These are phyloP conservation scores for Rhodomyrtus psidioides DNA, from an alignment of 441 rosid species.

Conservation along the genomic window DNA sequence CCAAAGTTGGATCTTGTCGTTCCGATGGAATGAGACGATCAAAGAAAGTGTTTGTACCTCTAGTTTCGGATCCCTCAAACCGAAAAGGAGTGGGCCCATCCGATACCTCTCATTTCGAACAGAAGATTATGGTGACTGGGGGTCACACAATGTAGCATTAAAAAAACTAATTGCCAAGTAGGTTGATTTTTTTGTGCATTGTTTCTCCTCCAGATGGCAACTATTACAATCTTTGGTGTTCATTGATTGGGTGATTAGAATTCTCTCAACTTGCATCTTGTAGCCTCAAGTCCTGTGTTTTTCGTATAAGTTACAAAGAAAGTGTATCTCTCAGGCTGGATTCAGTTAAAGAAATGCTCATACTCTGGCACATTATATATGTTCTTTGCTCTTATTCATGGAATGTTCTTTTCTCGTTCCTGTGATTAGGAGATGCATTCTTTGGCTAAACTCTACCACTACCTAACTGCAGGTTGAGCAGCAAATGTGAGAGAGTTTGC, in stretches of 20 bases:
- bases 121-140: neutral
- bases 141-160: neutral
- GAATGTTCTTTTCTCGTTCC: neutral
- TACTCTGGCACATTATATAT: neutral
- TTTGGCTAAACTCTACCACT: neutral
- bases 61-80: neutral
- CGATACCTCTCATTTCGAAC: neutral
- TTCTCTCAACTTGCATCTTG: too few species aligned
- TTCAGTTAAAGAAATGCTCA: neutral
- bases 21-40: neutral
- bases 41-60: neutral
- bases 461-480: conserved; percentile 51
- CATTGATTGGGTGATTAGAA: too few species aligned
- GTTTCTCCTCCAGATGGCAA: too few species aligned
- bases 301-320: neutral
- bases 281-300: too few species aligned
- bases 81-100: neutral
- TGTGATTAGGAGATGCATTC: neutral
- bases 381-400: neutral
- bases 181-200: too few species aligned
- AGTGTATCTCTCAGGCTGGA: neutral
- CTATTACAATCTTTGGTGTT: too few species aligned
- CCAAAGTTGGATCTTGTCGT: too few species aligned
- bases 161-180: neutral
- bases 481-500: conserved; percentile 53